phyloP scores from a whole-genome alignment of 495 filamentous ascomycete genomes.

The Cryomyces antarcticus region DNA sequence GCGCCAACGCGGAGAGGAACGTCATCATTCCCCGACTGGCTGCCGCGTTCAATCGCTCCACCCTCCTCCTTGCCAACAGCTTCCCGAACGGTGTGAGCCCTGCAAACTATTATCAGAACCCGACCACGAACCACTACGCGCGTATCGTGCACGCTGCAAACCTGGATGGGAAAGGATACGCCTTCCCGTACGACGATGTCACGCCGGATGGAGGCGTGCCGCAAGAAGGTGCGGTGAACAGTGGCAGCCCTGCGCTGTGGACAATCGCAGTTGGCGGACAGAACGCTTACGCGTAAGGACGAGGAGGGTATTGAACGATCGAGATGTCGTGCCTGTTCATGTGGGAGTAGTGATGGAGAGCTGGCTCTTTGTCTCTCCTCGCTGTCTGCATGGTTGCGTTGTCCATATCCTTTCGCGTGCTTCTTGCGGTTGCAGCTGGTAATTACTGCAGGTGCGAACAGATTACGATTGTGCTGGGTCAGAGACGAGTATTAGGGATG shows the following conservation, averaged over 20 bases:
- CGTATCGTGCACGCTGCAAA: conserved; percentile 43
- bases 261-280: conserved; percentile 42
- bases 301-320: too few species aligned
- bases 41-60: conserved; percentile 49
- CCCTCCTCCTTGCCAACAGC: conserved; percentile 23
- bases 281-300: background rate
- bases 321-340: too few species aligned
- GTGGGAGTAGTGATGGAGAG: too few species aligned
- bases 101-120: conserved; percentile 29
- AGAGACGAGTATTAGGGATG: too few species aligned
- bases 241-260: conserved; percentile 32
- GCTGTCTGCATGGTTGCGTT: too few species aligned
- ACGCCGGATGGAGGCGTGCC: conserved; percentile 32
- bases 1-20: conserved; percentile 25
- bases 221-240: conserved; percentile 43
- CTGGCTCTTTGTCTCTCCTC: too few species aligned
- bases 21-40: conserved; percentile 43
- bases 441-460: too few species aligned
- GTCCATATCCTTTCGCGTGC: too few species aligned
- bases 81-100: conserved; percentile 6
- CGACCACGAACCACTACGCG: conserved; percentile 51
- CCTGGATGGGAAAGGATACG: conserved; percentile 44
- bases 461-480: too few species aligned
- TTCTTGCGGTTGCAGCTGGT: too few species aligned
- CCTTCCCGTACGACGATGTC: conserved; percentile 67